These are phyloP conservation scores for Coleophoma eucalyptorum DNA, from an alignment of 2,329 filamentous ascomycete genomes.

Conservation along the genomic window DNA sequence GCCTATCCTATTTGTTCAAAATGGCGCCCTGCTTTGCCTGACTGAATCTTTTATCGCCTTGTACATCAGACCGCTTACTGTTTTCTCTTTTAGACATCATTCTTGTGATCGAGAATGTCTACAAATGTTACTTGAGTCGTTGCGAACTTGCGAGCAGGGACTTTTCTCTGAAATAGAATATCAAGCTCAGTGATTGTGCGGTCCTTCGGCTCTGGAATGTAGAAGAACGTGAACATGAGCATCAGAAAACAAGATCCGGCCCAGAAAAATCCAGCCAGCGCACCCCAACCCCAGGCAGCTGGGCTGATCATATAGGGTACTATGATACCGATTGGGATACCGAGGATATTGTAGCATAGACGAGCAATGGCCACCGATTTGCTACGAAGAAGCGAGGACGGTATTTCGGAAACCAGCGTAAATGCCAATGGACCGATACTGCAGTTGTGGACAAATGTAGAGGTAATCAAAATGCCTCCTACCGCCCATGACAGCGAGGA, in stretches of 20 bases:
- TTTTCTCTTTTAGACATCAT: too few species aligned
- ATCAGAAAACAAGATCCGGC: constrained; percentile 45
- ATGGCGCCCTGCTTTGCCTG: too few species aligned
- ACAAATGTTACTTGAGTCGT: too few species aligned
- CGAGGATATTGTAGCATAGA: constrained; percentile 65
- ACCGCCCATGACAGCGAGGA: constrained; percentile 32
- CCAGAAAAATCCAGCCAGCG: constrained; percentile 86
- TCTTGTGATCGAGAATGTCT: too few species aligned
- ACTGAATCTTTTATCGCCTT: too few species aligned
- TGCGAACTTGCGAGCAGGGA: constrained; percentile 33
- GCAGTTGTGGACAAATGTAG: constrained; percentile 77
- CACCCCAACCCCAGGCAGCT: constrained; percentile 77
- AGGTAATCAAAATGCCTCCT: constrained; percentile 67
- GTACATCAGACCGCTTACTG: too few species aligned
- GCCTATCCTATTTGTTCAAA: too few species aligned
- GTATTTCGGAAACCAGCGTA: constrained; percentile 77
- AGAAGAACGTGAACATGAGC: constrained; percentile 69
- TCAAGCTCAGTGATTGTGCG: constrained; percentile 82
- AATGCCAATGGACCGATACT: constrained; percentile 85
- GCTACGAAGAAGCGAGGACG: constrained; percentile 75
- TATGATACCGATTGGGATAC: constrained; percentile 72
- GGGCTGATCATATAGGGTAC: constrained; percentile 91
- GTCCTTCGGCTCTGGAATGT: constrained; percentile 71
- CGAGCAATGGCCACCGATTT: constrained; percentile 84
- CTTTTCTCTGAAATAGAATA: constrained; percentile 68